Percentiles rank a stretch among this genome's conserved stretches.
Evolutionary conservation across 108 stramenopile species (phyloP).

Genomic region (Cylindrotheca fusiformis): DNA sequence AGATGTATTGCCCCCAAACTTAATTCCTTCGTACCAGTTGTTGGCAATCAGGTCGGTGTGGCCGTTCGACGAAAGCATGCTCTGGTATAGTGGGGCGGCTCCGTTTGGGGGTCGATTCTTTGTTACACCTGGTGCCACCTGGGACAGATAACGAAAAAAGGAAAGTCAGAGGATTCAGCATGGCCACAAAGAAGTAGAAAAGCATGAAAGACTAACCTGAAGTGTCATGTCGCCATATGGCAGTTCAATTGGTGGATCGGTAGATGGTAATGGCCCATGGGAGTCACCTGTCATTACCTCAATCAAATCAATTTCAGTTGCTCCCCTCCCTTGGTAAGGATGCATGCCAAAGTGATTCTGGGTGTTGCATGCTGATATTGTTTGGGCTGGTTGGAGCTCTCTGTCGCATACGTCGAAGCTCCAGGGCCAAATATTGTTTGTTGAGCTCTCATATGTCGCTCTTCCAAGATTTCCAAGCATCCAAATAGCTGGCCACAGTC

Average conservation of each 20-base stretch:
- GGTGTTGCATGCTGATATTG: constrained; percentile 86
- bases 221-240: constrained; percentile 91
- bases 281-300: constrained; percentile 94
- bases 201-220: constrained; percentile 53
- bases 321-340: constrained; percentile 85
- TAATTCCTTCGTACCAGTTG: constrained; percentile 86
- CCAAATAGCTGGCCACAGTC: constrained; percentile 97
- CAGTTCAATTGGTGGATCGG: constrained; percentile 58
- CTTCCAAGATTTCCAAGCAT: constrained; percentile 92
- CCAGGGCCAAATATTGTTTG: constrained; percentile 91
- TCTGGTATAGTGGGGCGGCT: constrained; percentile 54
- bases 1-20: constrained; percentile 75
- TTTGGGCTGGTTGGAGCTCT: constrained; percentile 84
- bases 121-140: constrained; percentile 88
- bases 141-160: not conserved
- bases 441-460: constrained; percentile 88
- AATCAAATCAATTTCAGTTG: constrained; percentile 95
- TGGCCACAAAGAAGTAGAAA: not conserved
- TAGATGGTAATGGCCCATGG: constrained; percentile 52
- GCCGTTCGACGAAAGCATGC: constrained; percentile 42
- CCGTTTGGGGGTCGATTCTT: constrained; percentile 85
- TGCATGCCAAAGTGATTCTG: constrained; percentile 92
- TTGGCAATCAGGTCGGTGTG: constrained; percentile 55
- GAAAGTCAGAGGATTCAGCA: not conserved
- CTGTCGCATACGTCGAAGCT: constrained; percentile 84